Evolutionary conservation across 208 protist genomes (phyloP), one percentile per base, ranked within the genome.

Genomic region (Novymonas esmeraldas): DNA sequence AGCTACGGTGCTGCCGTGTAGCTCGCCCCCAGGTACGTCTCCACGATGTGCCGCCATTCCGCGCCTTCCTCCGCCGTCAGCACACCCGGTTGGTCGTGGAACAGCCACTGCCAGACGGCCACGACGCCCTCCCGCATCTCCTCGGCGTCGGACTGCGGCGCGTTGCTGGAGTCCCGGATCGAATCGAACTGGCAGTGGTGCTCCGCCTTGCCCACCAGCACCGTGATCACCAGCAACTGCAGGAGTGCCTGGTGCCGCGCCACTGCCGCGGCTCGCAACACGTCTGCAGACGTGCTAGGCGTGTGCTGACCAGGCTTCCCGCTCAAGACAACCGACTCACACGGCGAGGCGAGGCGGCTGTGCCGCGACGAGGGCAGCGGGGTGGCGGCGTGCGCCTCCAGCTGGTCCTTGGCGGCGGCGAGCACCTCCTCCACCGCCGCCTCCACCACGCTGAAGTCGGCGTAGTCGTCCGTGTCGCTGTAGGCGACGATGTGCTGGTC

Each of bases 401-500:
- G 69, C 39, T 64, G 24, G 38, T 79, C 57, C 59, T 60, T 63
- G 14, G 83, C 64, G 0, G 44, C 55, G 3, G 46, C 76, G 29
- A 87, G 49, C 26, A 64, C 36, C 4, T 87, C 89, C 33, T 90
- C 89, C n/a, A 92, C 69, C 2, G 70, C 64, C 7, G 51, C 28
- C 49, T 94, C 85, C 11, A 94, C 42, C 1, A 64, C 60, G 39
- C 76, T 79, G 55, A 94, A 73, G 61, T 94, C 89, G 4, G 83
- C 89, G 63, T 87, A 94, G 67, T 94, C 82, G 57, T 94, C 89
- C 6, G 85, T 94, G 59, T 90, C 83, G 52, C 62, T 70, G 67
- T 79, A 94, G 1, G 82, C 76, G 24, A 94, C 66, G 0, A 77
- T 48, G 10, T 67, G 41, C 24, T 71, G 74, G 5, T 66, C 69